Conservation (phyloP, 345 rosid genomes). For the Eucalyptus regnans region DNA sequence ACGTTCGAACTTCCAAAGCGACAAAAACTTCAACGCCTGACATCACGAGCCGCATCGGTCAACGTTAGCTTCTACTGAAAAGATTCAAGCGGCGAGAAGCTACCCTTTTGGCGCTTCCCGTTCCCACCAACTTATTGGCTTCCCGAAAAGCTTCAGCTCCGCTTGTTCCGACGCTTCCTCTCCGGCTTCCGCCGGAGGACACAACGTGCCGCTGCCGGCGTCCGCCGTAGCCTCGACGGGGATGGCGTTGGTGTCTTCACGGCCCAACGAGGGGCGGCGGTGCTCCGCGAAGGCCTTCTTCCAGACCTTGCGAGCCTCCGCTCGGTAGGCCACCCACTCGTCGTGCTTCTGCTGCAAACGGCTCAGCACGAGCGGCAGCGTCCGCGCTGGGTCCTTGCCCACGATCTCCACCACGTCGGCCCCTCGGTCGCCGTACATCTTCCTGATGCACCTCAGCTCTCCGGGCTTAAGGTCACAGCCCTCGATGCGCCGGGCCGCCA, state of each 20-base stretch:
- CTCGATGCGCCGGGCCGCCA: background rate
- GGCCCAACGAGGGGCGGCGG: background rate
- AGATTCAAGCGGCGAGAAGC: background rate
- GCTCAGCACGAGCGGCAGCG: background rate
- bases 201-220: background rate
- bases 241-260: background rate
- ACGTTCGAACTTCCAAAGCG: background rate
- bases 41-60: background rate
- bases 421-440: background rate
- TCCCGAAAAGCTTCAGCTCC: background rate
- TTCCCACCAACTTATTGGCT: background rate
- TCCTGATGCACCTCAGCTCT: background rate
- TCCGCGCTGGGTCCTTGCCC: background rate
- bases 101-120: background rate
- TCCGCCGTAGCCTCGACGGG: background rate
- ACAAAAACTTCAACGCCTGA: background rate
- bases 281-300: background rate
- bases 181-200: background rate
- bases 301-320: background rate
- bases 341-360: background rate
- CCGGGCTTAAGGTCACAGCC: background rate
- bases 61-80: background rate
- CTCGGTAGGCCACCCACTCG: background rate
- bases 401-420: background rate
- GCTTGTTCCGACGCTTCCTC: background rate